Evolutionary conservation across 441 rosid genomes (phyloP), one percentile per base, ranked within the genome.

Genomic region (Isatis lusitanica): DNA sequence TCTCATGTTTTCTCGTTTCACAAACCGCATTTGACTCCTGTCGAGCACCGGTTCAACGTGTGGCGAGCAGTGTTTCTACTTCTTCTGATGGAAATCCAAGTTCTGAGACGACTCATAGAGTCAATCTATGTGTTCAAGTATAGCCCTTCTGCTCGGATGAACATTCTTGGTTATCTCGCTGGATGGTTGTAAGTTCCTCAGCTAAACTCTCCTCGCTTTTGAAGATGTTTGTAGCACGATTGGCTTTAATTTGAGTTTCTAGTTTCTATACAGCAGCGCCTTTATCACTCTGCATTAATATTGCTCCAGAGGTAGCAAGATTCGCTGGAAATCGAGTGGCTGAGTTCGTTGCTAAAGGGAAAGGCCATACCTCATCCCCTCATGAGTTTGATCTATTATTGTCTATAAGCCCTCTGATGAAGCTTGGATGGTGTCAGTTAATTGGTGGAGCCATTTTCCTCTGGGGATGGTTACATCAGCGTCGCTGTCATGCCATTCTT

Each of bases 401-500:
- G 36, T 71, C 30, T 73, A 60, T 80, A 65, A 82, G 39, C 33
- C 83, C 87, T 74, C 40, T 87, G 46, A 1, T 70, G 72, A 85
- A 85, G 75, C 86, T 89, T 57, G 85, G 92, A 17, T 86, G 73
- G 83, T 51, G 9, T 26, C 87, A 82, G 17, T 88, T 85, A 88
- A 59, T 80, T 77, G 97, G 96, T 68, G 87, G 80, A 7, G 80
- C 73, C 50, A 55, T 91, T 56, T 87, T 89, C 70, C 12, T 79
- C 2, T 87, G 88, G 90, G 96, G 94, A 28, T 90, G 87, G 91
- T 44, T 88, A 59, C 93, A 85, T 80, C 98, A 90, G 44, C 80
- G 46, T 2, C 79, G 71, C 6, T 88, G 92, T 65, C 94, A 91
- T 66, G 68, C 76, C 36, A 86, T 90, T 73, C 87, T 88, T 59